A percentile compares a stretch with the other conserved stretches of the same genome.
Conservation (phyloP, 179 eudicot species). For the Drosera spatulata region DNA sequence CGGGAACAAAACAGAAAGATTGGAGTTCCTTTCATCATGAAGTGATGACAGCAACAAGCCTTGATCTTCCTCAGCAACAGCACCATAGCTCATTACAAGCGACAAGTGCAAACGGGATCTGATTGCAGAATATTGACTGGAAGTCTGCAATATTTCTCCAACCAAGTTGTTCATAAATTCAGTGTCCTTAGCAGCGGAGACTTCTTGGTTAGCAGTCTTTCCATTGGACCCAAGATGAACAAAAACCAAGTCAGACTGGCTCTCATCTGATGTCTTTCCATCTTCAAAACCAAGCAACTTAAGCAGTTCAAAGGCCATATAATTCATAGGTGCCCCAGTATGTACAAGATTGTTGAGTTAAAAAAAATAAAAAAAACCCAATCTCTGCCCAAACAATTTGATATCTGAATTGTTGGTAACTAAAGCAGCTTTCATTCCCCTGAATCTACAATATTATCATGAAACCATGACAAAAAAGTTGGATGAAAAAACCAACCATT, state of each 20-base stretch:
- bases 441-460: constrained; percentile 45
- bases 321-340: constrained; percentile 2
- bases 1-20: constrained; percentile 17
- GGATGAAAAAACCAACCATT: neutral
- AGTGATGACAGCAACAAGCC: too few species aligned
- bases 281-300: constrained; percentile 76
- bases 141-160: constrained; percentile 43
- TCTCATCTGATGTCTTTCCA: constrained; percentile 40
- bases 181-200: constrained; percentile 6
- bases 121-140: constrained; percentile 40
- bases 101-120: constrained; percentile 33
- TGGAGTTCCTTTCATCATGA: too few species aligned
- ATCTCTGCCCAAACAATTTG: constrained; percentile 44
- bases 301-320: constrained; percentile 41
- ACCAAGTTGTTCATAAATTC: constrained; percentile 42
- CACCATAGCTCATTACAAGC: too few species aligned
- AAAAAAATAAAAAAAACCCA: constrained; percentile 49
- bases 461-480: neutral
- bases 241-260: constrained; percentile 62
- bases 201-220: constrained; percentile 16
- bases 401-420: constrained; percentile 37
- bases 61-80: too few species aligned
- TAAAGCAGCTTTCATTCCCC: constrained; percentile 87
- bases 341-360: constrained; percentile 3
- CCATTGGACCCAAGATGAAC: constrained; percentile 46